A percentile compares a stretch with the other conserved stretches of the same genome.
Evolutionary conservation across 768 basidiomycete genomes (phyloP).

Genomic region (Boletellus ananas): DNA sequence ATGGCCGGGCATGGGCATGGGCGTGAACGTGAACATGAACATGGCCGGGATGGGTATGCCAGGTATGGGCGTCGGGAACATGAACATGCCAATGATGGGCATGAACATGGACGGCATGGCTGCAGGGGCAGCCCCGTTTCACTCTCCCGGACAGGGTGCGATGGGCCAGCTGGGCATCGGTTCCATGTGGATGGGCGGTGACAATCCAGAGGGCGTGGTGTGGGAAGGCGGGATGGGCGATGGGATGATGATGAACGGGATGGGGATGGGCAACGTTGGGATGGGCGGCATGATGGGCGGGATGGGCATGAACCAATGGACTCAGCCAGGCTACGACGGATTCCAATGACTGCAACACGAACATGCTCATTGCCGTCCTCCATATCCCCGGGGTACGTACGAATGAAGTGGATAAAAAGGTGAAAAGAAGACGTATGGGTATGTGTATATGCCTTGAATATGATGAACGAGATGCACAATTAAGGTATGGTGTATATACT

Average conservation of each 20-base stretch:
- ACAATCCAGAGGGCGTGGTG: constrained; percentile 31
- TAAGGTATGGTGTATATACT: constrained; percentile 44
- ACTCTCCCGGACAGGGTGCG: constrained; percentile 15
- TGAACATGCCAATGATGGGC: constrained; percentile 40
- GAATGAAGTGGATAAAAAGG: constrained; percentile 1
- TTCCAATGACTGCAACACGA: constrained; percentile 21
- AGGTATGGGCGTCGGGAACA: constrained; percentile 23
- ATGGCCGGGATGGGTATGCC: constrained; percentile 37
- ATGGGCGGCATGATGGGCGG: constrained; percentile 27
- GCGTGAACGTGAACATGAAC: constrained; percentile 35
- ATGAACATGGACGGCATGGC: constrained; percentile 37
- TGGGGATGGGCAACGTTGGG: constrained; percentile 27
- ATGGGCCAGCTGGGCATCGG: constrained; percentile 24
- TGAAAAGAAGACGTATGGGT: constrained; percentile 13
- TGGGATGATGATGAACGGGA: constrained; percentile 42
- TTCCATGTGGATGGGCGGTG: constrained; percentile 36
- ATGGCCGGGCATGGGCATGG: constrained; percentile 33
- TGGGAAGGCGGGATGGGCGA: constrained; percentile 38
- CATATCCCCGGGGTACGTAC: constrained; percentile 2
- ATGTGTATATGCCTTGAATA: constrained; percentile 25
- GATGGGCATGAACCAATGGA: constrained; percentile 41
- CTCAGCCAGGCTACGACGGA: constrained; percentile 31
- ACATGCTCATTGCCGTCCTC: not conserved
- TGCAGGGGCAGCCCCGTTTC: constrained; percentile 16
- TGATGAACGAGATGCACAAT: constrained; percentile 20